Base-by-base conservation (phyloP, 2,329 filamentous ascomycete genomes). In the Dendrostoma leiphaemia region DNA sequence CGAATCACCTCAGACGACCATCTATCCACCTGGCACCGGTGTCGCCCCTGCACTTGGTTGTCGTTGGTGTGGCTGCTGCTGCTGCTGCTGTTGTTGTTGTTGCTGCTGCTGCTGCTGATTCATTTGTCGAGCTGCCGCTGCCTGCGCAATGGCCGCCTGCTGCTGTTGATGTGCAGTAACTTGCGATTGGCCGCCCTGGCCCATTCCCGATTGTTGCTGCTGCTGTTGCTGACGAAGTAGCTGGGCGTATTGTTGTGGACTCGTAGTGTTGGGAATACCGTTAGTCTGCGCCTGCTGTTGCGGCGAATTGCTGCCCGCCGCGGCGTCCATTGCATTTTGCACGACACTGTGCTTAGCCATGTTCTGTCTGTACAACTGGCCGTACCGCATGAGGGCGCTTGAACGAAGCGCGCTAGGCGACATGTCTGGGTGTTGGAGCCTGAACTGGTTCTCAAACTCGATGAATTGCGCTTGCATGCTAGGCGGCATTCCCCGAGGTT, bases 231-330 rank as follows among this genome's bases (percentile, higher is more conserved):
- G 79, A 41, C 81, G 70, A 8, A 84, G 73, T 31, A 84, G 69
- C 53, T 82, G 80, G 1, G 81, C 81, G 62, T 84, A 84, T 58
- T 84, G 81, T 37, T 84, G 80, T 26, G 81, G 81, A 53, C 78
- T 81, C 1, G 74, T 72, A 0, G 77, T 77, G 17, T 73, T 71
- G 1, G 74, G 68, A 46, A 80, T 73, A 17, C 76, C 74, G 48
- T 76, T 80, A 15, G 77, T 71, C 50, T 80, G 73, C 2, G 74
- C 73, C 13, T 77, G 68, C 58, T 80, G 69, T 58, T 80, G 76
- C 7, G n/a, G n/a, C n/a, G 72, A 72, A 4, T 72, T 70, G 13
- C 69, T 75, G 9, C 80, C 80, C 2, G 79, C 78, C 2, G 80
- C 80, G 26, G 79, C 76, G 60, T 76, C 80, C 77, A 83, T 82